Percentiles rank a stretch among this genome's conserved stretches.
phyloP scores from a whole-genome alignment of 371 early-diverging fungal species.

The Mucor mucedo region DNA sequence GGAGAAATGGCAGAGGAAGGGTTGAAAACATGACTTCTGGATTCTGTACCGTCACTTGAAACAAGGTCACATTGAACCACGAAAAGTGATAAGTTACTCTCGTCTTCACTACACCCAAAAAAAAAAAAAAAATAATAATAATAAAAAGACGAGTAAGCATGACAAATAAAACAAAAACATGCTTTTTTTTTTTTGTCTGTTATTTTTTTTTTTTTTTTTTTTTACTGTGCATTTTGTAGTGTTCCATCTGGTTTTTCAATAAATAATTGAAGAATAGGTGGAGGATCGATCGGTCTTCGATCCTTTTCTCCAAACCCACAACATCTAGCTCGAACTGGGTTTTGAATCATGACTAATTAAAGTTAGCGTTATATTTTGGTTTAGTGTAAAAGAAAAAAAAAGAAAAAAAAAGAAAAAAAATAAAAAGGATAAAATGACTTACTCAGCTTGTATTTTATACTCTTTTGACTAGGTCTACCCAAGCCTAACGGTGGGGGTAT shows the following conservation, averaged over 20 bases:
- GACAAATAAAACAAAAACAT: too few species aligned
- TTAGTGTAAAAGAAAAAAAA: neutral
- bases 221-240: constrained; percentile 32
- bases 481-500: constrained; percentile 36
- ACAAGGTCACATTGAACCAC: constrained; percentile 35
- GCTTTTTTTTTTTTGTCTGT: neutral
- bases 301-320: constrained; percentile 40
- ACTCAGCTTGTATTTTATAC: constrained; percentile 36
- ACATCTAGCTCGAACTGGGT: constrained; percentile 70
- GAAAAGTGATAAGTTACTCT: constrained; percentile 28
- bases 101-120: constrained; percentile 17
- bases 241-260: constrained; percentile 34
- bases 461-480: constrained; percentile 36
- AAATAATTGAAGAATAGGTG: constrained; percentile 44
- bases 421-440: neutral
- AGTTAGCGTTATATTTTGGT: too few species aligned
- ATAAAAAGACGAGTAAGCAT: neutral
- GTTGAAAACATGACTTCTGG: constrained; percentile 32
- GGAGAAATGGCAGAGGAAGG: constrained; percentile 29
- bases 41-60: constrained; percentile 34
- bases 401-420: too few species aligned
- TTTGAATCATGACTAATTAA: constrained; percentile 45
- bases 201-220: constrained; percentile 4
- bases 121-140: too few species aligned
- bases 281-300: constrained; percentile 46